phyloP scores from a whole-genome alignment of 495 filamentous ascomycete species.

The Darksidea phi region DNA sequence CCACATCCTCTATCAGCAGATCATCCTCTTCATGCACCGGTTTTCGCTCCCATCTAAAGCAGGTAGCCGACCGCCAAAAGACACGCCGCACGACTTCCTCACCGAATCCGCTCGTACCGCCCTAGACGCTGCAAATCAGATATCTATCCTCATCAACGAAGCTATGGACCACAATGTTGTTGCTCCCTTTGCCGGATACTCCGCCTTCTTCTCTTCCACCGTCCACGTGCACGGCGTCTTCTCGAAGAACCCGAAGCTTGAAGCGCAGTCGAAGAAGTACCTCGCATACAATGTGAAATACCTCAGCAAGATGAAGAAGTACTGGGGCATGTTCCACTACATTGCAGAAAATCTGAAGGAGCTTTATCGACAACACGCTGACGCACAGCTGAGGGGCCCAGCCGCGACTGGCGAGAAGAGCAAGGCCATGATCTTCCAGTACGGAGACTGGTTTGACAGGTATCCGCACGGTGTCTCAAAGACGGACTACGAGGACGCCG shows the following conservation, averaged over 20 bases:
- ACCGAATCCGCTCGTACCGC: constrained; percentile 72
- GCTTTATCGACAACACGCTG: constrained; percentile 80
- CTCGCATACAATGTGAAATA: constrained; percentile 89
- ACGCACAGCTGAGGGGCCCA: constrained; percentile 55
- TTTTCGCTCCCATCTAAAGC: constrained; percentile 77
- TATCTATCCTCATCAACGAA: constrained; percentile 79
- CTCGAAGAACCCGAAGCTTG: constrained; percentile 71
- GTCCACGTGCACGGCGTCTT: constrained; percentile 93
- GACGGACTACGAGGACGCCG: constrained; percentile 78
- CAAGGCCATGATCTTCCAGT: constrained; percentile 76
- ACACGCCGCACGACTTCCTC: constrained; percentile 78
- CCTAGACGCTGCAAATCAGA: constrained; percentile 84
- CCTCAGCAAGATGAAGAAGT: constrained; percentile 88
- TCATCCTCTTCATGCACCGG: constrained; percentile 84
- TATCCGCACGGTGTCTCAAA: constrained; percentile 90
- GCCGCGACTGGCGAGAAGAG: constrained; percentile 15
- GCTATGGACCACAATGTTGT: constrained; percentile 75
- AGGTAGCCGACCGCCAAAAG: constrained; percentile 62
- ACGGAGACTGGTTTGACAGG: constrained; percentile 95
- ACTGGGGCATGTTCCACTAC: constrained; percentile 97
- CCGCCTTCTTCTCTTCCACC: constrained; percentile 86
- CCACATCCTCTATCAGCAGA: constrained; percentile 85
- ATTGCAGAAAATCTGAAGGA: constrained; percentile 92
- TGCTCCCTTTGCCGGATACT: constrained; percentile 92
- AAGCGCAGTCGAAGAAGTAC: constrained; percentile 77